Conservation (phyloP, 108 stramenopile genomes). For the Skeletonema costatum region DNA sequence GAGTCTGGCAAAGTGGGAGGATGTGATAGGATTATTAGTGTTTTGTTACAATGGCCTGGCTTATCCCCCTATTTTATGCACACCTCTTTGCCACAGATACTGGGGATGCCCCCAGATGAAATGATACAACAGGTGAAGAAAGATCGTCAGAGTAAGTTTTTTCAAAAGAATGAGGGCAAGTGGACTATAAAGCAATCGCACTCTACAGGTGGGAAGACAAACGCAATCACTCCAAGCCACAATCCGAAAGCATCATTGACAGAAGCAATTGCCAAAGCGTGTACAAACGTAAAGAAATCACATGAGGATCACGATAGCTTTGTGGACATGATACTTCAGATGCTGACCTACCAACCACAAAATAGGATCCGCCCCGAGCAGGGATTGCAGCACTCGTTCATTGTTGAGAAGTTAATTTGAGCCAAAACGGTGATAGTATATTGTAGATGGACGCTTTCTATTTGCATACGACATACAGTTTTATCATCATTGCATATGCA, state of each 20-base stretch:
- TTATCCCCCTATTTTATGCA: not conserved
- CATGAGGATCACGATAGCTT: slow-evolving; percentile 84
- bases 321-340: slow-evolving; percentile 89
- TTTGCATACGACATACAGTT: not conserved
- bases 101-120: slow-evolving; percentile 85
- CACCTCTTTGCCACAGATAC: slow-evolving; percentile 37
- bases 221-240: slow-evolving; percentile 60
- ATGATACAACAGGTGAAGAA: slow-evolving; percentile 80
- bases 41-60: not conserved
- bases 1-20: not conserved
- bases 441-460: not conserved
- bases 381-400: too few species aligned
- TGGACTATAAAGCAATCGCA: slow-evolving; percentile 67
- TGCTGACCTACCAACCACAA: slow-evolving; percentile 85
- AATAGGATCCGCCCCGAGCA: slow-evolving; percentile 58
- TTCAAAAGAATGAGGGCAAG: slow-evolving; percentile 53
- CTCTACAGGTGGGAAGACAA: slow-evolving; percentile 37
- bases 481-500: not conserved
- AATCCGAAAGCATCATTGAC: slow-evolving; percentile 70
- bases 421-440: too few species aligned
- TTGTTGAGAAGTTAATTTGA: not conserved
- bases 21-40: not conserved
- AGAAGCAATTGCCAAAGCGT: slow-evolving; percentile 74
- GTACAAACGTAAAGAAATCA: slow-evolving; percentile 78
- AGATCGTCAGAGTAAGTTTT: slow-evolving; percentile 75